Percentiles rank a stretch among this genome's conserved stretches.
Conservation (phyloP, 768 basidiomycete species). For the Termitomyces sp. region DNA sequence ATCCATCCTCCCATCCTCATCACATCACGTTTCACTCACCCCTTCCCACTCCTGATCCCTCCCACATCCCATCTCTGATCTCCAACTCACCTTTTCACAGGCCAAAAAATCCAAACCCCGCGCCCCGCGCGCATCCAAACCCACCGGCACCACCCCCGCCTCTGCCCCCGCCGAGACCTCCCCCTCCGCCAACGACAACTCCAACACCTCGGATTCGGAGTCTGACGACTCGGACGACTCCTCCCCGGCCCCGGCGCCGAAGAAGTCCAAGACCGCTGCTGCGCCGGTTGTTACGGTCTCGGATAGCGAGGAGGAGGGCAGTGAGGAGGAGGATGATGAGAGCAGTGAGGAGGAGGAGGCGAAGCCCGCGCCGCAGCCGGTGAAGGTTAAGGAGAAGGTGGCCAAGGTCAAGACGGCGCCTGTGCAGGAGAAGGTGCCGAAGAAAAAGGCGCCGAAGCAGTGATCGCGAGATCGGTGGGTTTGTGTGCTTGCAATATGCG, state of each 20-base stretch:
- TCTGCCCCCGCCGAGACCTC: conserved; percentile 18
- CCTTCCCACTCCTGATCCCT: no score
- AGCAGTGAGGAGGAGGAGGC: conserved; percentile 13
- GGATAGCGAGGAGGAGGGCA: conserved; percentile 9
- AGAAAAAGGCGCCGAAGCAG: conserved; percentile 23
- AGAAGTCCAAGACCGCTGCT: conserved; percentile 16
- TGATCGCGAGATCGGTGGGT: no score
- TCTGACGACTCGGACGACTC: conserved; percentile 23
- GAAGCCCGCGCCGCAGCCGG: conserved; percentile 15
- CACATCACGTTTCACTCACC: no score
- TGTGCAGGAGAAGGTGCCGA: no score
- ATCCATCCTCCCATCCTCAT: no score
- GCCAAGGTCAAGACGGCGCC: no score
- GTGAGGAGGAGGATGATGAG: conserved; percentile 9
- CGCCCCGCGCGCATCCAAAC: conserved; percentile 9
- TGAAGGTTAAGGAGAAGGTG: conserved; percentile 23
- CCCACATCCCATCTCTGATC: neutral
- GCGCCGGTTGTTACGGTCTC: conserved; percentile 17
- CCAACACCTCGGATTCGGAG: conserved; percentile 17
- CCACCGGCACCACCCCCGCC: conserved; percentile 11
- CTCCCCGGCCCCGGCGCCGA: conserved; percentile 29
- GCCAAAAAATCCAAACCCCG: conserved; percentile 20
- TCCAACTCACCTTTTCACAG: conserved; percentile 1
- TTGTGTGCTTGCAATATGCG: no score
- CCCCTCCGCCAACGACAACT: conserved; percentile 22